These are phyloP conservation scores for Thuja plicata DNA, from an alignment of 83 land plant species.

Conservation along the genomic window DNA sequence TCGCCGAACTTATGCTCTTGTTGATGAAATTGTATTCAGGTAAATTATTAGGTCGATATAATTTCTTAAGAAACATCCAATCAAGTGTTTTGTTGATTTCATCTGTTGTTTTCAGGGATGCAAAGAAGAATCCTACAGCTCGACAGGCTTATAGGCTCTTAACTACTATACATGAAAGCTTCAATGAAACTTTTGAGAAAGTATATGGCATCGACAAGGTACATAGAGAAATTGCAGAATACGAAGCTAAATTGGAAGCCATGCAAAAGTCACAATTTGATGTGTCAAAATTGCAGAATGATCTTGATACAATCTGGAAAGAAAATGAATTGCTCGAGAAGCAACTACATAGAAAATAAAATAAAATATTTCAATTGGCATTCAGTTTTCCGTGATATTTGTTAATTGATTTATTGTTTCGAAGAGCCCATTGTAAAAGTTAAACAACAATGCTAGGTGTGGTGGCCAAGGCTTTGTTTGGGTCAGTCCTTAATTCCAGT, in stretches of 20 bases:
- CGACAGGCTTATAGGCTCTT: conserved; percentile 69
- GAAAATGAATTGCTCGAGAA: conserved; percentile 63
- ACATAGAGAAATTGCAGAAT: conserved; percentile 58
- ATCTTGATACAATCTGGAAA: conserved; percentile 53
- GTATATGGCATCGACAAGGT: conserved; percentile 64
- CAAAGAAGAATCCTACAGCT: conserved; percentile 66
- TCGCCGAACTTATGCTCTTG: conserved; percentile 69
- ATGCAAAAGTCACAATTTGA: conserved; percentile 50
- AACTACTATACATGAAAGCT: conserved; percentile 72
- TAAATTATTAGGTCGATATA: conserved; percentile 10
- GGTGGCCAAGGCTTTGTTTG: not conserved
- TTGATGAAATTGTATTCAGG: conserved; percentile 80
- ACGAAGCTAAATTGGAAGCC: conserved; percentile 64
- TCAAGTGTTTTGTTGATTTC: conserved; percentile 1
- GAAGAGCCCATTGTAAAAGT: not conserved
- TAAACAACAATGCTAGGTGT: not conserved
- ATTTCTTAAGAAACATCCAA: not conserved
- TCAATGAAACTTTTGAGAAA: conserved; percentile 63
- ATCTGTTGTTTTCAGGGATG: conserved; percentile 59
- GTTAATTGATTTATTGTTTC: not conserved
- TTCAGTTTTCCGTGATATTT: not conserved
- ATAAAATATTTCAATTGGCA: not conserved
- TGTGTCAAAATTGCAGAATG: conserved; percentile 63
- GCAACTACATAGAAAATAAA: conserved; percentile 11
- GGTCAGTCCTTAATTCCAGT: not conserved